These are phyloP conservation scores for Lasiodiplodia sp. DNA, from an alignment of 2,329 filamentous ascomycete species.

Conservation along the genomic window DNA sequence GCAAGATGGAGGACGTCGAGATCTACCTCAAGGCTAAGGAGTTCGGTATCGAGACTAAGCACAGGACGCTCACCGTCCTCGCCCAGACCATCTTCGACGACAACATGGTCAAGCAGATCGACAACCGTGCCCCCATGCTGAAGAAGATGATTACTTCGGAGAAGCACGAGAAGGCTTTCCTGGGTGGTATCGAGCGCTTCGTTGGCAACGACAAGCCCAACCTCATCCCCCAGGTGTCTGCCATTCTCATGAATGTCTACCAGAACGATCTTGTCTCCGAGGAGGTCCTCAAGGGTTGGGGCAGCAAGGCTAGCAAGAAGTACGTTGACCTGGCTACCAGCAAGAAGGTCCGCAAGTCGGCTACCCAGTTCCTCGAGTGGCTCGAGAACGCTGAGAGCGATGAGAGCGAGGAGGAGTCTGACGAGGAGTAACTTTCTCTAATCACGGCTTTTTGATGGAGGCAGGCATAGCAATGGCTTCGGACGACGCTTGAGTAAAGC, in stretches of 20 bases:
- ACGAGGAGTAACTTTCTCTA: slow-evolving; percentile 34
- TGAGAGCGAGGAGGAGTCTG: slow-evolving; percentile 69
- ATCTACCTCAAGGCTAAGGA: slow-evolving; percentile 98
- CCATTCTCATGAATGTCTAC: slow-evolving; percentile 89
- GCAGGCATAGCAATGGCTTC: slow-evolving; percentile 6
- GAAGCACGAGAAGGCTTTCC: slow-evolving; percentile 91
- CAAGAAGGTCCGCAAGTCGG: slow-evolving; percentile 94
- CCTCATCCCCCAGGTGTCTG: slow-evolving; percentile 78
- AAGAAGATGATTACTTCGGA: slow-evolving; percentile 93
- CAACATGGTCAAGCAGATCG: slow-evolving; percentile 86
- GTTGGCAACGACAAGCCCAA: slow-evolving; percentile 83
- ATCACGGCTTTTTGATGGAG: background rate
- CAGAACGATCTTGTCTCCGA: slow-evolving; percentile 88
- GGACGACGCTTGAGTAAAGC: background rate
- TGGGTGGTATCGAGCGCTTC: slow-evolving; percentile 94
- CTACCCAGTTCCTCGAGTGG: slow-evolving; percentile 93
- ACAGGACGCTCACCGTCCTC: slow-evolving; percentile 89
- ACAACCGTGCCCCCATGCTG: slow-evolving; percentile 82
- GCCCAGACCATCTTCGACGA: slow-evolving; percentile 94
- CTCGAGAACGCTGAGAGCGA: slow-evolving; percentile 84
- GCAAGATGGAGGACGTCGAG: slow-evolving; percentile 84
- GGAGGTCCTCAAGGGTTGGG: slow-evolving; percentile 90
- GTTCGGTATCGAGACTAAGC: slow-evolving; percentile 90
- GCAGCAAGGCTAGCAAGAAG: slow-evolving; percentile 95
- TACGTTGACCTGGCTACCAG: slow-evolving; percentile 89